phyloP scores from a whole-genome alignment of 768 basidiomycete genomes.

The Tylopilus felleus region DNA sequence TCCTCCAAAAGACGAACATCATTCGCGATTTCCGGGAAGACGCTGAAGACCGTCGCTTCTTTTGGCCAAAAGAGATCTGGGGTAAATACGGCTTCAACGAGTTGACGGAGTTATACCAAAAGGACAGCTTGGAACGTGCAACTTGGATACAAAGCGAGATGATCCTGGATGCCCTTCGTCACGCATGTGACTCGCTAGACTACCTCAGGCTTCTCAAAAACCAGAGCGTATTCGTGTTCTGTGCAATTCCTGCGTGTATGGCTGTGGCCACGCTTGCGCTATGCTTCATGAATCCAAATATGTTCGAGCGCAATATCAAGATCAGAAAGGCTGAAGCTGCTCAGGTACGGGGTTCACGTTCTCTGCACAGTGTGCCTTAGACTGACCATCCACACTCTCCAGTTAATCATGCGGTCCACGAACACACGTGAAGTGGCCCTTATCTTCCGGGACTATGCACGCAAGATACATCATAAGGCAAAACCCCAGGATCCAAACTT shows the following conservation, averaged over 20 bases:
- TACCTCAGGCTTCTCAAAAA: slow-evolving; percentile 84
- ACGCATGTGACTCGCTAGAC: slow-evolving; percentile 82
- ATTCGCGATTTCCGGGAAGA: slow-evolving; percentile 95
- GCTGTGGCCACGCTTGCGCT: slow-evolving; percentile 89
- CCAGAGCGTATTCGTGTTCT: slow-evolving; percentile 94
- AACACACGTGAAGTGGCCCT: slow-evolving; percentile 90
- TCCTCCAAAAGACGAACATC: slow-evolving; percentile 98
- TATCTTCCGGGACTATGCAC: slow-evolving; percentile 80
- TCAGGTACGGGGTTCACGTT: slow-evolving; percentile 43
- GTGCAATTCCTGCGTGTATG: slow-evolving; percentile 92
- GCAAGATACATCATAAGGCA: slow-evolving; percentile 79
- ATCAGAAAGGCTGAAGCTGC: slow-evolving; percentile 93
- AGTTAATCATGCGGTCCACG: slow-evolving; percentile 91
- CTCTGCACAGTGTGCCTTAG: not conserved
- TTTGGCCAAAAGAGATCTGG: slow-evolving; percentile 97
- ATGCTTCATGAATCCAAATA: slow-evolving; percentile 89
- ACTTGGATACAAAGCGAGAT: slow-evolving; percentile 83
- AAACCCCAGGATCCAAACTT: slow-evolving; percentile 82
- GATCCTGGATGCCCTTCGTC: slow-evolving; percentile 83
- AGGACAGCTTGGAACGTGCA: slow-evolving; percentile 60
- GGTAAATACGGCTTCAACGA: slow-evolving; percentile 69
- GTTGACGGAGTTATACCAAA: slow-evolving; percentile 62
- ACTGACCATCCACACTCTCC: not conserved
- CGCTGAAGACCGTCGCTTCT: slow-evolving; percentile 74
- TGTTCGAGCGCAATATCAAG: slow-evolving; percentile 89